phyloP scores from a whole-genome alignment of 2,329 filamentous ascomycete genomes.

The Orbilia javanica region DNA sequence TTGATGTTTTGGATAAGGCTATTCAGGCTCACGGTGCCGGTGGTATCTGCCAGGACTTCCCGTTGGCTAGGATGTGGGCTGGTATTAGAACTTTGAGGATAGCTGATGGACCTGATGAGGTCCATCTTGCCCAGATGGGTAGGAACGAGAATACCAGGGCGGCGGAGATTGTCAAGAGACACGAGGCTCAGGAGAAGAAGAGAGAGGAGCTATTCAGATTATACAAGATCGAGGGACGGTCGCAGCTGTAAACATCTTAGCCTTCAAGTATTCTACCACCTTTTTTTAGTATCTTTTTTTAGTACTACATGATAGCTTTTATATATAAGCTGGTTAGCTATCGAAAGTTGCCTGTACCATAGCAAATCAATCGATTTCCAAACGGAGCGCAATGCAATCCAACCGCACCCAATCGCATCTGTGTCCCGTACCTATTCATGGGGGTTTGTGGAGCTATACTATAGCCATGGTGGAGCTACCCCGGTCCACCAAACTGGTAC shows the following conservation, averaged over 20 bases:
- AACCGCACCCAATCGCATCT: not conserved
- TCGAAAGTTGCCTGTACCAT: conserved; percentile 4
- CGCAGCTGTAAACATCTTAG: conserved; percentile 61
- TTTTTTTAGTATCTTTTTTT: not conserved
- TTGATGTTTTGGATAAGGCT: conserved; percentile 92
- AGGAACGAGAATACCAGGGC: conserved; percentile 82
- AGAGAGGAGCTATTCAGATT: conserved; percentile 75
- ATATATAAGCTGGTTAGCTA: not conserved
- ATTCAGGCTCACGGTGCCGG: conserved; percentile 92
- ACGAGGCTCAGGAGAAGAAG: conserved; percentile 75
- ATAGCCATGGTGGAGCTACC: not conserved
- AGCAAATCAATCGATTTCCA: not conserved
- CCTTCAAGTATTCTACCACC: not conserved
- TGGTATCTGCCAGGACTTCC: conserved; percentile 94
- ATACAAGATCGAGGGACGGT: conserved; percentile 66
- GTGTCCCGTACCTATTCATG: not conserved
- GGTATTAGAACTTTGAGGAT: conserved; percentile 83
- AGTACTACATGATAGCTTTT: not conserved
- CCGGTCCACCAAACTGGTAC: not conserved
- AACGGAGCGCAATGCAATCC: not conserved
- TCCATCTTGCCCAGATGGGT: conserved; percentile 85
- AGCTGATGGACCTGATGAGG: conserved; percentile 96
- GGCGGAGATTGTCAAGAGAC: conserved; percentile 72
- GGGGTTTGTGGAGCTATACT: not conserved
- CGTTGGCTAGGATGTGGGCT: conserved; percentile 86